Evolutionary conservation across 148 eudicot species (phyloP).

Genomic region (Spergularia bocconei): DNA sequence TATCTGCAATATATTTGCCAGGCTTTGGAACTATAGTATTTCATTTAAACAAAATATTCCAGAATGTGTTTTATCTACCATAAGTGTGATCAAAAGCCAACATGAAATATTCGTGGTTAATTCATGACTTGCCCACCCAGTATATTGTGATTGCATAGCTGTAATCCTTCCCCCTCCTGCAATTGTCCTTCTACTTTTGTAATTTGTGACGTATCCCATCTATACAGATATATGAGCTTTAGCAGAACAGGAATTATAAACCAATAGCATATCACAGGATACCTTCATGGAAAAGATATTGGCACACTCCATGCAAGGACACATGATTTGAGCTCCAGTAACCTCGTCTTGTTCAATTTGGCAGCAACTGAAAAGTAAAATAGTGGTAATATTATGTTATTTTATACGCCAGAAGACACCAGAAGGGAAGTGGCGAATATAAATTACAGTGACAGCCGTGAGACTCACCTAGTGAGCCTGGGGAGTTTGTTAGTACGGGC

Average conservation of each 20-base stretch:
- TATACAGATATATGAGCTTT: constrained; percentile 3
- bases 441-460: not conserved
- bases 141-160: too few species aligned
- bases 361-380: constrained; percentile 49
- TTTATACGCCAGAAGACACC: not conserved
- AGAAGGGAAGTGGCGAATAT: too few species aligned
- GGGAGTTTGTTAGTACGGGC: constrained; percentile 75
- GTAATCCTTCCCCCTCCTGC: too few species aligned
- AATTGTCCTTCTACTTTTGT: too few species aligned
- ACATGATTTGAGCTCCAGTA: constrained; percentile 75
- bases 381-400: not conserved
- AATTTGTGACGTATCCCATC: not conserved
- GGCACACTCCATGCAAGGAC: constrained; percentile 98
- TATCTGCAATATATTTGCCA: not conserved
- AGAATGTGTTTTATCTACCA: too few species aligned
- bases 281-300: constrained; percentile 92
- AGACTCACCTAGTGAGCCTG: constrained; percentile 63
- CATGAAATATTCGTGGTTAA: too few species aligned
- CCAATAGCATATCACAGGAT: not conserved
- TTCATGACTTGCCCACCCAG: too few species aligned
- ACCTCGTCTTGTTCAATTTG: constrained; percentile 77
- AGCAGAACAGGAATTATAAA: not conserved
- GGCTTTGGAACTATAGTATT: not conserved
- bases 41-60: too few species aligned
- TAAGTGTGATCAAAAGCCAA: too few species aligned